Evolutionary conservation across 495 filamentous ascomycete species (phyloP).

Genomic region (Aspergillus hancockii): DNA sequence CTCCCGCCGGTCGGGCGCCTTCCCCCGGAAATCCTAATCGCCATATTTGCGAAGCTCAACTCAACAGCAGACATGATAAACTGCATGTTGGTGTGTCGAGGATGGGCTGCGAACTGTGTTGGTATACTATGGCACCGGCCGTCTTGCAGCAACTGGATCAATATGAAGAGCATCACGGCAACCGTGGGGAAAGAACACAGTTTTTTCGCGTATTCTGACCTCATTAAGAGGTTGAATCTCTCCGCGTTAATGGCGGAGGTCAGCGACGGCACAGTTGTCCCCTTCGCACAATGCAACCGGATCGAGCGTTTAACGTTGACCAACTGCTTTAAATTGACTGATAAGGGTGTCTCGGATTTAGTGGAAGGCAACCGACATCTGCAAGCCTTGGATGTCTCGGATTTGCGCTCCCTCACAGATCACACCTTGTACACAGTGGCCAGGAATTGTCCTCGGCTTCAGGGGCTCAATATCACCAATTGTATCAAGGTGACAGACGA

Average conservation of each 20-base stretch:
- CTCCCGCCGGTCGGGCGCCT: conserved; percentile 77
- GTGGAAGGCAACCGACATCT: conserved; percentile 78
- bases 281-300: conserved; percentile 81
- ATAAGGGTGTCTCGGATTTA: conserved; percentile 76
- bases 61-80: conserved; percentile 73
- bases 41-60: conserved; percentile 82
- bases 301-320: conserved; percentile 94
- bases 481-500: conserved; percentile 84
- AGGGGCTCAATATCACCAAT: conserved; percentile 90
- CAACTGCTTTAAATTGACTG: conserved; percentile 82
- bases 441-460: conserved; percentile 76
- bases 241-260: conserved; percentile 72
- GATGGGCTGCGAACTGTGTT: conserved; percentile 90
- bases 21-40: conserved; percentile 91
- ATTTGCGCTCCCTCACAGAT: conserved; percentile 77
- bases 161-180: conserved; percentile 72
- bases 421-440: conserved; percentile 78
- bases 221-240: conserved; percentile 89
- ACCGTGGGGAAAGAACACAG: conserved; percentile 68
- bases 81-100: conserved; percentile 89
- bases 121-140: conserved; percentile 95
- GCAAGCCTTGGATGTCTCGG: conserved; percentile 88
- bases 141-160: conserved; percentile 80
- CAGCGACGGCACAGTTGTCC: conserved; percentile 85
- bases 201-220: conserved; percentile 81